These are phyloP conservation scores for Leishmania tropica DNA, from an alignment of 208 protist genomes.

Conservation along the genomic window DNA sequence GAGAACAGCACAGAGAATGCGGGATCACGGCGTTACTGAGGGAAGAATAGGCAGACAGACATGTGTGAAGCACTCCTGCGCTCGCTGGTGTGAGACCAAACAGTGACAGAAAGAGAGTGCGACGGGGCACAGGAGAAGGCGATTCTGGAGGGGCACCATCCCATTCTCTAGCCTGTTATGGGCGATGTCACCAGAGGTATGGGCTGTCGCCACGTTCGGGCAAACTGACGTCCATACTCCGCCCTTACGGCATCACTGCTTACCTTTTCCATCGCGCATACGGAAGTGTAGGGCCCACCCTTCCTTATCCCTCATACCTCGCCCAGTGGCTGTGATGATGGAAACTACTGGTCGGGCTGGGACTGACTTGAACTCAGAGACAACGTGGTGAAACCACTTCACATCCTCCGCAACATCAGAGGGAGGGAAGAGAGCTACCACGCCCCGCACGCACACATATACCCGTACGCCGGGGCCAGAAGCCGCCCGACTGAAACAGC, in stretches of 20 bases:
- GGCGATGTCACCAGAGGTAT: not conserved
- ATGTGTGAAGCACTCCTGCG: not conserved
- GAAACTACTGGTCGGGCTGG: not conserved
- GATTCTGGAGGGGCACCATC: not conserved
- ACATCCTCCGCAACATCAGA: not conserved
- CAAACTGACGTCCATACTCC: no score
- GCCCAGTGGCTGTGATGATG: no score
- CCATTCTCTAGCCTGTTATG: not conserved
- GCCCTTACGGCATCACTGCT: not conserved
- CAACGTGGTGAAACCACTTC: no score
- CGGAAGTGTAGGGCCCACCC: not conserved
- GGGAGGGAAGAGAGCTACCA: not conserved
- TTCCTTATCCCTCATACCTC: no score
- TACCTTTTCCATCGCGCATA: not conserved
- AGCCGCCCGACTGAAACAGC: not conserved
- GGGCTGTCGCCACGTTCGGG: no score
- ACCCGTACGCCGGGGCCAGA: not conserved
- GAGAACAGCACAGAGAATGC: not conserved
- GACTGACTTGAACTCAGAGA: not conserved
- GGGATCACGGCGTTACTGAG: not conserved
- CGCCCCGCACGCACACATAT: not conserved
- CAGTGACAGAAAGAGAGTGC: not conserved
- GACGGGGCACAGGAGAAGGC: not conserved
- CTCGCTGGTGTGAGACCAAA: not conserved
- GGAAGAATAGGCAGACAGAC: not conserved